Evolutionary conservation across 1,284 basidiomycete species (phyloP).

Genomic region (Cryptococcus jaspeensis): DNA sequence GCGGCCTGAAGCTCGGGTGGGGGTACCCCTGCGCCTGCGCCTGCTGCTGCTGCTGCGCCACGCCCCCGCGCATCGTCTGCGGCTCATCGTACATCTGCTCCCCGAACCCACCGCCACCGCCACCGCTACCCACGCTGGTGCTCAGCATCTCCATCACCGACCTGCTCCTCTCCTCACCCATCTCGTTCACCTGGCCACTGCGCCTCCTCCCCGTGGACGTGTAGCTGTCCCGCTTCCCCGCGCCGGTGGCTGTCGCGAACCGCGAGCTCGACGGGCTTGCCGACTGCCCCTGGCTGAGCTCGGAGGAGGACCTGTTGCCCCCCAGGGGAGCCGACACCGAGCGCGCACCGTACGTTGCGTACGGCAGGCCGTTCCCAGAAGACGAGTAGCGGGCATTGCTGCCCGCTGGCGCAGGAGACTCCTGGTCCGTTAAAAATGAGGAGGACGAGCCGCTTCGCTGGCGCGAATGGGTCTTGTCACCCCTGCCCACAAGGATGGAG

Average conservation of each 20-base stretch:
- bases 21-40: slow-evolving; percentile 4
- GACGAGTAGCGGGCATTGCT: slow-evolving; percentile 4
- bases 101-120: slow-evolving; percentile 2
- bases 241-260: slow-evolving; percentile 23
- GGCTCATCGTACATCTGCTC: slow-evolving; percentile 17
- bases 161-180: slow-evolving; percentile 20
- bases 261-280: slow-evolving; percentile 44
- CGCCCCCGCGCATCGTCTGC: background rate
- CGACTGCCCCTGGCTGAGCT: slow-evolving; percentile 37
- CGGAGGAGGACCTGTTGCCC: slow-evolving; percentile 23
- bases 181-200: slow-evolving; percentile 15
- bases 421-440: slow-evolving; percentile 33
- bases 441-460: slow-evolving; percentile 36
- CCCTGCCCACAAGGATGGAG: slow-evolving; percentile 68
- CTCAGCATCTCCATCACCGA: slow-evolving; percentile 38
- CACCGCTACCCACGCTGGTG: background rate
- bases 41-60: background rate
- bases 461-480: slow-evolving; percentile 31
- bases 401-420: background rate
- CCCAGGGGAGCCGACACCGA: slow-evolving; percentile 46
- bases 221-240: slow-evolving; percentile 24
- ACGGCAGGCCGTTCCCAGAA: too few relatives aligned
- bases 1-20: slow-evolving; percentile 14
- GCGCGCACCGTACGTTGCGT: slow-evolving; percentile 19
- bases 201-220: slow-evolving; percentile 17